Conservation (phyloP, 192 early-diverging fungal genomes). For the Helicostylum pulchrum region DNA sequence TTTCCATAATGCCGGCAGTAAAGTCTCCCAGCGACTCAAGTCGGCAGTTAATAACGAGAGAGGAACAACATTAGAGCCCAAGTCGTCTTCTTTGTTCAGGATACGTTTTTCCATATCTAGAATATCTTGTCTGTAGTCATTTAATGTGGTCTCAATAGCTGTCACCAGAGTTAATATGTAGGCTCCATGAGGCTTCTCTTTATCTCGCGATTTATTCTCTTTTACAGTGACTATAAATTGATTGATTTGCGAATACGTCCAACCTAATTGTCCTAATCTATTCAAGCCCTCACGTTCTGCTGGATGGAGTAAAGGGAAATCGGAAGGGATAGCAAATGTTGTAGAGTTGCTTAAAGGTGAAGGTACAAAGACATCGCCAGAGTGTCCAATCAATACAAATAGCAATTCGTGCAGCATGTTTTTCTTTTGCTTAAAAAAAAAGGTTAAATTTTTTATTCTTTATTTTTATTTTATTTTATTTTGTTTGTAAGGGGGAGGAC, state of each 20-base stretch:
- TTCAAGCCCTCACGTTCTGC: constrained; percentile 60
- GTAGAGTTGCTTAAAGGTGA: constrained; percentile 36
- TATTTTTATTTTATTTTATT: too few species aligned
- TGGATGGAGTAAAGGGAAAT: constrained; percentile 64
- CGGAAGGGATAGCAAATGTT: constrained; percentile 54
- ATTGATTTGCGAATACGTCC: constrained; percentile 40
- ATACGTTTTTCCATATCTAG: constrained; percentile 49
- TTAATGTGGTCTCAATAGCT: constrained; percentile 39
- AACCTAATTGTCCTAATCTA: constrained; percentile 57
- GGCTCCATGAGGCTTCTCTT: constrained; percentile 24
- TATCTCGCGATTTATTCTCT: neutral
- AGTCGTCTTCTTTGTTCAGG: constrained; percentile 48
- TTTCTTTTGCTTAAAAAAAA: too few species aligned
- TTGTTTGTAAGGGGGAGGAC: too few species aligned
- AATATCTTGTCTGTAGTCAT: constrained; percentile 46
- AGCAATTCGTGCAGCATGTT: constrained; percentile 71
- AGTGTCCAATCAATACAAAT: constrained; percentile 57
- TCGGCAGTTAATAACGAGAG: constrained; percentile 38
- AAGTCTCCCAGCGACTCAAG: constrained; percentile 48
- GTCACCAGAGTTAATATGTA: constrained; percentile 54
- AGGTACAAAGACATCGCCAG: constrained; percentile 67
- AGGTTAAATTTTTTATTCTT: too few species aligned
- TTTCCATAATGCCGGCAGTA: constrained; percentile 44
- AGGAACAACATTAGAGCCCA: constrained; percentile 42
- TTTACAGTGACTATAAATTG: constrained; percentile 36